Evolutionary conservation across 192 early-diverging fungal species (phyloP).

Genomic region (Ambispora gerdemannii): DNA sequence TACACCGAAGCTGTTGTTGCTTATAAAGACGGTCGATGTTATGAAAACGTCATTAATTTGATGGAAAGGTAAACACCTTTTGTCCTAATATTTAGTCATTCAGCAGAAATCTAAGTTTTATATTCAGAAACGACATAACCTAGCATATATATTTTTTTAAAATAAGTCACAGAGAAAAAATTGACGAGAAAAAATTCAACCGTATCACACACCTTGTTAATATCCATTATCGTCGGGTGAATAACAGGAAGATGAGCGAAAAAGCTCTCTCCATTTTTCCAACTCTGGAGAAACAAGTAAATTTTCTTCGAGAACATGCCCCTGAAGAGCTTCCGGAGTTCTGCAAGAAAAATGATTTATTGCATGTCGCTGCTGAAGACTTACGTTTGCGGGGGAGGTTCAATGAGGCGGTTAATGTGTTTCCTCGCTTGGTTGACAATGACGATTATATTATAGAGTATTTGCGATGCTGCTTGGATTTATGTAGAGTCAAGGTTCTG

Average conservation of each 20-base stretch:
- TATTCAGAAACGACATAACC: too few species aligned
- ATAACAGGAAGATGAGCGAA: not conserved
- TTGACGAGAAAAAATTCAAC: conserved; percentile 3
- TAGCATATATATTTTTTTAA: too few species aligned
- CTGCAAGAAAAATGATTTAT: not conserved
- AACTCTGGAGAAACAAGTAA: not conserved
- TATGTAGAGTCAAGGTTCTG: conserved; percentile 17
- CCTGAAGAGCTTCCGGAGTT: conserved; percentile 12
- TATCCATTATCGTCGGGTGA: too few species aligned
- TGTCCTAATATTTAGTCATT: not conserved
- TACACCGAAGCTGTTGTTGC: too few species aligned
- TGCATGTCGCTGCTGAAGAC: not conserved
- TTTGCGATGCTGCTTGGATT: not conserved
- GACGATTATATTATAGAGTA: not conserved
- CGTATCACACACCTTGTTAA: not conserved
- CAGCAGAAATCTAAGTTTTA: too few species aligned
- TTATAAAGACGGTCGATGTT: not conserved
- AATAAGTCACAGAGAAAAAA: conserved; percentile 5
- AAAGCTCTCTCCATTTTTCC: conserved; percentile 1
- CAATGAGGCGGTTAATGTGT: not conserved
- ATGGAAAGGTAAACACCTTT: conserved; percentile 8
- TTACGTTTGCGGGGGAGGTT: not conserved
- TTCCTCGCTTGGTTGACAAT: not conserved
- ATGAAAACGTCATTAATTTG: conserved; percentile 2
- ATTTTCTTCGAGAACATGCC: too few species aligned